Percentiles rank a stretch among this genome's conserved stretches.
phyloP scores from a whole-genome alignment of 2,329 filamentous ascomycete species.

The Ilyonectria destructans region DNA sequence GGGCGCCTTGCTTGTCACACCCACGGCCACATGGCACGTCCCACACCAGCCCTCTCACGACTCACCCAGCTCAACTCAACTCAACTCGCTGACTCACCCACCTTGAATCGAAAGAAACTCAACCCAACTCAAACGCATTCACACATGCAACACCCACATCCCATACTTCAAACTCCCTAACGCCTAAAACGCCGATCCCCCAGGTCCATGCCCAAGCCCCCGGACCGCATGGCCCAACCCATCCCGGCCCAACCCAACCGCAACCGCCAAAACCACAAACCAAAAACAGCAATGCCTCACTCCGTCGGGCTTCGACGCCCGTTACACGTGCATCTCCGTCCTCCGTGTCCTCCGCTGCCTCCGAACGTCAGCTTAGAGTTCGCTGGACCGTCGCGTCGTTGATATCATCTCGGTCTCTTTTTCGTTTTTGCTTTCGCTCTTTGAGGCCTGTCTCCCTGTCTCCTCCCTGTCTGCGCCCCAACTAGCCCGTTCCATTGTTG shows the following conservation, averaged over 20 bases:
- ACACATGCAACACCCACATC: not conserved
- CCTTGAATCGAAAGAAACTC: not conserved
- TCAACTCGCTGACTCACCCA: not conserved
- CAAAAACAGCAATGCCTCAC: not conserved
- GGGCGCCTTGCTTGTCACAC: conserved; percentile 8
- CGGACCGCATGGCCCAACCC: not conserved
- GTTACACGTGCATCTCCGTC: not conserved
- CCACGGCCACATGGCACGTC: conserved; percentile 8
- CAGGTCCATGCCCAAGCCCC: conserved; percentile 4
- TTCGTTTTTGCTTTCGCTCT: conserved; percentile 3
- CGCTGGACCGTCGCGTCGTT: conserved; percentile 16
- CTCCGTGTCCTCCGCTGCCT: conserved; percentile 32
- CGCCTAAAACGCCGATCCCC: conserved; percentile 10
- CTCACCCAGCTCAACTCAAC: conserved; percentile 33
- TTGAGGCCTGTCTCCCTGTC: not conserved
- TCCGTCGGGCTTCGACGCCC: not conserved
- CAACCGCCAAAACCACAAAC: conserved; percentile 25
- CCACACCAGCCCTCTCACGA: conserved; percentile 21
- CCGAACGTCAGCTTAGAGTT: conserved; percentile 14
- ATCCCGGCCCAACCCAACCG: not conserved
- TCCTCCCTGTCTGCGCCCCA: not conserved
- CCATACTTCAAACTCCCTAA: not conserved
- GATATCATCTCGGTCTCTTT: conserved; percentile 19
- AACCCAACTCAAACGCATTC: not conserved
- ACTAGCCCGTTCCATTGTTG: not conserved